A percentile compares a stretch with the other conserved stretches of the same genome.
Conservation (phyloP, 1,284 basidiomycete genomes). For the Cutaneotrichosporon mucoides region DNA sequence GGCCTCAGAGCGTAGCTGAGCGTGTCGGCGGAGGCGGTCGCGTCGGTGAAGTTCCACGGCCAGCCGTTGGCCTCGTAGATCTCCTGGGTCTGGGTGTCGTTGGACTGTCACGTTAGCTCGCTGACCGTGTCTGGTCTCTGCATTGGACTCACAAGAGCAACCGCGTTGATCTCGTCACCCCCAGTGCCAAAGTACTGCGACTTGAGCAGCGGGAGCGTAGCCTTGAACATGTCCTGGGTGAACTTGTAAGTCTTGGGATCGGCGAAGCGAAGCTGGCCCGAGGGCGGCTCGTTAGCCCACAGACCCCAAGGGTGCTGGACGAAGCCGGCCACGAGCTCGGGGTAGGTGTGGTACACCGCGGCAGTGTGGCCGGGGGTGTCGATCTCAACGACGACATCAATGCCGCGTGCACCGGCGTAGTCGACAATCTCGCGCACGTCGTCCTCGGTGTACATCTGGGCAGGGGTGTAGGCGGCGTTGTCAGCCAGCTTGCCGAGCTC, state of each 20-base stretch:
- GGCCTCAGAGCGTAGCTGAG: slow-evolving; percentile 61
- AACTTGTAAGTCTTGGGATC: slow-evolving; percentile 53
- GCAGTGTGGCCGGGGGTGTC: slow-evolving; percentile 69
- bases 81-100: slow-evolving; percentile 59
- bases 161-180: slow-evolving; percentile 73
- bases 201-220: slow-evolving; percentile 21
- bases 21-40: slow-evolving; percentile 49
- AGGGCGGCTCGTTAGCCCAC: slow-evolving; percentile 60
- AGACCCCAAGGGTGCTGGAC: slow-evolving; percentile 54
- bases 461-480: slow-evolving; percentile 54
- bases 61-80: slow-evolving; percentile 14
- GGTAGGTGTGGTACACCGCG: slow-evolving; percentile 61
- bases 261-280: slow-evolving; percentile 72
- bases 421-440: slow-evolving; percentile 63
- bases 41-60: slow-evolving; percentile 49
- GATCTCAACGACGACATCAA: slow-evolving; percentile 71
- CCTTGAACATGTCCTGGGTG: slow-evolving; percentile 52
- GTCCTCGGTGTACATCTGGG: slow-evolving; percentile 54
- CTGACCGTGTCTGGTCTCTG: no score
- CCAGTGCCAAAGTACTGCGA: slow-evolving; percentile 67
- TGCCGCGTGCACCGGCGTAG: slow-evolving; percentile 73
- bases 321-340: slow-evolving; percentile 58
- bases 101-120: background rate
- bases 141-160: slow-evolving; percentile 56
- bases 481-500: slow-evolving; percentile 61